Evolutionary conservation across 495 filamentous ascomycete genomes (phyloP), one percentile per base, ranked within the genome.

Genomic region (Penicillium macrosclerotiorum): DNA sequence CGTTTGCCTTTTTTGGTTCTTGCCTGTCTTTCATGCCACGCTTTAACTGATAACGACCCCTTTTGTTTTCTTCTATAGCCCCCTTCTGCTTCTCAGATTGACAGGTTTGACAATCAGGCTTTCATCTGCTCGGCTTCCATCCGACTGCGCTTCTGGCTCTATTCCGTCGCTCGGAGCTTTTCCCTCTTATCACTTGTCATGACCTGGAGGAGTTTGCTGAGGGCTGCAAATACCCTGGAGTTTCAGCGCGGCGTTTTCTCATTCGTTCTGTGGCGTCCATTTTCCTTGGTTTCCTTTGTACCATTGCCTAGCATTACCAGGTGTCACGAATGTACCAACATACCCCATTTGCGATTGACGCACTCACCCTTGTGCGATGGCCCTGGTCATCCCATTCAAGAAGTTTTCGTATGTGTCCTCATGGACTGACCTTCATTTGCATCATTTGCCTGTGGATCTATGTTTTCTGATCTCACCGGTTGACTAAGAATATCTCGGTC

Each of bases 221-320:
- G 50, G 49, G 40, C 39, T 20, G 38, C 38, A 30, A n/a, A 54
- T 47, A 47, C 42, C 54, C 50, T 49, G 40, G 55, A 47, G 45
- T 55, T 57, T 56, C 51, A 52, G 60, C 50, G 52, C 45, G 53
- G 54, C 54, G 53, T 57, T 55, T 59, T 47, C 29, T 35, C 49
- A 17, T 54, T 55, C 49, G 54, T 49, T 52, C 54, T 55, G 50
- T 45, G 47, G 33, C 50, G 45, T 51, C 40, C 35, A 48, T 55
- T 57, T 45, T 23, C 52, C 52, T 59, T 39, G 8, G 39, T 57
- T 58, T 47, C 52, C 36, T 62, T 56, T 52, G 52, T 66, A 47
- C 31, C 37, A 43, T 54, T 60, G 51, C 42, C 52, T 63, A 51
- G 59, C 53, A 52, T 54, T 59, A 51, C 42, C 34, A 52, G 45